These are phyloP conservation scores for Arabidopsis suecica DNA, from an alignment of 345 rosid genomes.

Conservation along the genomic window DNA sequence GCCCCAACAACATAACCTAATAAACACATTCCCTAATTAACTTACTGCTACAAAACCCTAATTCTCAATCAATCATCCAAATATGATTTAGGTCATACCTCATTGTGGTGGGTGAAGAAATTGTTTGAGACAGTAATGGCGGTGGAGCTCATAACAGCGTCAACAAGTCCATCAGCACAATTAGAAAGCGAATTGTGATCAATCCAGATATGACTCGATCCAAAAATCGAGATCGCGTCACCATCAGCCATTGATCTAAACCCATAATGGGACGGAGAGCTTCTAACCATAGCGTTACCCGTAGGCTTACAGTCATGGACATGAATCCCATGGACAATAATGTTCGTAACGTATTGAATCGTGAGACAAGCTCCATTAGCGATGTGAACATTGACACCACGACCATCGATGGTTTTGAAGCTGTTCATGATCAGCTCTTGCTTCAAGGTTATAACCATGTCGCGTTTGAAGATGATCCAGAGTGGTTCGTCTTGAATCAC, in stretches of 20 bases:
- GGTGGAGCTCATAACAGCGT: constrained; percentile 75
- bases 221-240: constrained; percentile 72
- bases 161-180: constrained; percentile 82
- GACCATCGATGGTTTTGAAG: constrained; percentile 81
- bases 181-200: constrained; percentile 90
- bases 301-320: constrained; percentile 76
- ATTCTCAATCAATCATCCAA: constrained; percentile 11
- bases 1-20: constrained; percentile 95
- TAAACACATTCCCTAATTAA: constrained; percentile 12
- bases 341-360: constrained; percentile 68
- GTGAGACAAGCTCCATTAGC: constrained; percentile 71
- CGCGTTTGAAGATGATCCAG: constrained; percentile 80
- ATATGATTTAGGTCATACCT: constrained; percentile 46
- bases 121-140: constrained; percentile 80
- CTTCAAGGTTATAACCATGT: constrained; percentile 74
- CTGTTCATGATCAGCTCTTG: constrained; percentile 90
- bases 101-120: constrained; percentile 85
- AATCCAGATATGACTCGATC: constrained; percentile 83
- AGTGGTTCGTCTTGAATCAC: constrained; percentile 80
- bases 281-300: constrained; percentile 83
- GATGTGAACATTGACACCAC: constrained; percentile 66
- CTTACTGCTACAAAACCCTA: constrained; percentile 12
- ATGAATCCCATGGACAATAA: constrained; percentile 74
- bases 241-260: constrained; percentile 84
- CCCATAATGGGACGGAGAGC: constrained; percentile 81